These are phyloP conservation scores for Glonium stellatum DNA, from an alignment of 495 filamentous ascomycete genomes.

Conservation along the genomic window DNA sequence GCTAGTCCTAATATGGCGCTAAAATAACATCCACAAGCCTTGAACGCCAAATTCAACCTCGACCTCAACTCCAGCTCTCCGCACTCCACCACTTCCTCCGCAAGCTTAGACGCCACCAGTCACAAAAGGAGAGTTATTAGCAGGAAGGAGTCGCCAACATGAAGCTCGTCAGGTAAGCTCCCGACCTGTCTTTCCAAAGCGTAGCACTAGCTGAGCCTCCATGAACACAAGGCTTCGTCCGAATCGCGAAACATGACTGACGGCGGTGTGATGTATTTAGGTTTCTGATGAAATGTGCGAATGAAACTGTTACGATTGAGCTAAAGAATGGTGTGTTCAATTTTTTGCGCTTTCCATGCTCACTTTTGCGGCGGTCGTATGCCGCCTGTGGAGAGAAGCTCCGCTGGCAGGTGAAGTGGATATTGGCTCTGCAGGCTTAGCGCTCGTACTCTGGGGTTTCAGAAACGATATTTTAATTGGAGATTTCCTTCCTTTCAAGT, in stretches of 20 bases:
- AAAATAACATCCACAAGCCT: too few relatives aligned
- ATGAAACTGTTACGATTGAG: constrained; percentile 96
- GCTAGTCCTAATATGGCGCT: too few relatives aligned
- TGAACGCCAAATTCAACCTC: too few relatives aligned
- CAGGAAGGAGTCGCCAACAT: constrained; percentile 40
- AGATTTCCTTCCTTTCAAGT: not conserved
- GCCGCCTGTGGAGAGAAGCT: not conserved
- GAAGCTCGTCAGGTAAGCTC: constrained; percentile 94
- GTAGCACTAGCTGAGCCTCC: constrained; percentile 36
- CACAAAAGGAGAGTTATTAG: too few relatives aligned
- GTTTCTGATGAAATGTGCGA: constrained; percentile 97
- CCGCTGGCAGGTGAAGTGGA: not conserved
- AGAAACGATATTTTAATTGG: not conserved
- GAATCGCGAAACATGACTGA: constrained; percentile 34
- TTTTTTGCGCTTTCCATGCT: not conserved
- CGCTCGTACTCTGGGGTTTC: not conserved
- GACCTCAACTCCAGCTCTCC: too few relatives aligned
- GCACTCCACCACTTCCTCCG: too few relatives aligned
- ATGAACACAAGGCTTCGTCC: constrained; percentile 29
- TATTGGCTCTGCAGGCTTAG: not conserved
- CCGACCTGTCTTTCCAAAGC: constrained; percentile 24
- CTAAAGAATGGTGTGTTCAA: constrained; percentile 81
- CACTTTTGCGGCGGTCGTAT: not conserved
- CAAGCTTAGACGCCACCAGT: too few relatives aligned
- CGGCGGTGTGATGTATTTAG: constrained; percentile 43